These are phyloP conservation scores for Sphenostylis stenocarpa DNA, from an alignment of 306 rosid species.

Conservation along the genomic window DNA sequence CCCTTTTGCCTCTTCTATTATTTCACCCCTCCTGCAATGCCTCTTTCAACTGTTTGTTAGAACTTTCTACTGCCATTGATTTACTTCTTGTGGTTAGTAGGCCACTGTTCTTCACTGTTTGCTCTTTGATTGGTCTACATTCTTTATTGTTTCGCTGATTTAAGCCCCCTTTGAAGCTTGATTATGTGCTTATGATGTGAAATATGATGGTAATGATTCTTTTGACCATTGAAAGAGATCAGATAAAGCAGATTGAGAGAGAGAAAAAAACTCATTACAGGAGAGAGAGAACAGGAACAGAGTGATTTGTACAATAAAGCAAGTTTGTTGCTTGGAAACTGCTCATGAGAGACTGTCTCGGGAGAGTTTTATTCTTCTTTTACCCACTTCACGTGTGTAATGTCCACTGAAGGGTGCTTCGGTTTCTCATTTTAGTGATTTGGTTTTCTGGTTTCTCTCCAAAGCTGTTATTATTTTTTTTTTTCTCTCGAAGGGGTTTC, in stretches of 20 bases:
- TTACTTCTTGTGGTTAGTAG: background rate
- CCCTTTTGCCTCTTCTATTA: background rate
- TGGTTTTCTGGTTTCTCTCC: background rate
- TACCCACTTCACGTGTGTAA: background rate
- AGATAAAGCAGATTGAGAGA: background rate
- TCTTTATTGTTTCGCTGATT: background rate
- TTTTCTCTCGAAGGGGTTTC: constrained; percentile 6
- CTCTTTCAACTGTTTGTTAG: background rate
- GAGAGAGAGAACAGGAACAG: background rate
- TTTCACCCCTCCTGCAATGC: background rate
- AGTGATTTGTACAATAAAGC: background rate
- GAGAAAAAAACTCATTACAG: background rate
- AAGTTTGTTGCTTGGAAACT: constrained; percentile 5
- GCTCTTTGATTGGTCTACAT: background rate
- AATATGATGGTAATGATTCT: constrained; percentile 1
- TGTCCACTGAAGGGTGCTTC: background rate
- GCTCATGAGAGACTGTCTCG: background rate
- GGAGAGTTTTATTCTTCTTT: background rate
- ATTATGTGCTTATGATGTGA: background rate
- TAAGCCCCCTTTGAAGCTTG: background rate
- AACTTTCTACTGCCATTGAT: background rate
- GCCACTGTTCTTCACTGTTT: constrained; percentile 1
- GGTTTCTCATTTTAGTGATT: background rate
- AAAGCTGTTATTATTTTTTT: background rate
- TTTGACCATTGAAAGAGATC: constrained; percentile 1